Evolutionary conservation across 1,139 yeast genomes (phyloP), one percentile per base, ranked within the genome.

Genomic region (Sugiyamaella pinicola): DNA sequence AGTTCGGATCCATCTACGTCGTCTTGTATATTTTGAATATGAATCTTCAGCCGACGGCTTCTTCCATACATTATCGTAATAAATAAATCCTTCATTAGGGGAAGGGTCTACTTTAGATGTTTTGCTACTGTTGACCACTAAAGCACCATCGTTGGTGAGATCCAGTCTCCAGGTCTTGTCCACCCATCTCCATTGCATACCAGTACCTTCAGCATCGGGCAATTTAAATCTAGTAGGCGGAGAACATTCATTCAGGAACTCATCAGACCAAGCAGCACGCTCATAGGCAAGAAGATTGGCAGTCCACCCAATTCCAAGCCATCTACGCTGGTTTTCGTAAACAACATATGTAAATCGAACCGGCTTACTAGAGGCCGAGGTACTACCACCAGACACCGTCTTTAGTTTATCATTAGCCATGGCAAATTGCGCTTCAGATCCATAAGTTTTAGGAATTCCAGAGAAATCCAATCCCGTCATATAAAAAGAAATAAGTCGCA

Each of bases 291-390:
- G 76, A 66, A 93, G 76, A 65, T 90, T 90, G 7, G 95, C 77
- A 0, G 99, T 91, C 99, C 99, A 93, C 10, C 99, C 99, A 63
- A 93, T 88, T 9, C 98, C 99, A 44, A 93, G 76, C 99, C 99
- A 93, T 63, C 95, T 83, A 65, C 99, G 82, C 72, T 93, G 99
- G 69, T 93, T 93, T 69, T 93, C 99, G 70, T 84, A 90, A n/a
- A 93, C 77, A 2, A 89, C 96, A 69, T 88, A 93, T 5, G 97
- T 89, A 68, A 91, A 93, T 57, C 91, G 75, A 22, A 87, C 91
- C 3, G 96, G 88, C 58, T 82, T 82, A 18, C 15, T 33, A 53
- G 77, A 78, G 3, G 17, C 35, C 3, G 35, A 13, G 7, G 35
- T 12, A n/a, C 31, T 7, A 26, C 55, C 60, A 24, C 19, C 29